A percentile compares a stretch with the other conserved stretches of the same genome.
Evolutionary conservation across 768 basidiomycete genomes (phyloP).

Genomic region (Pleurotus salmoneostramineus): DNA sequence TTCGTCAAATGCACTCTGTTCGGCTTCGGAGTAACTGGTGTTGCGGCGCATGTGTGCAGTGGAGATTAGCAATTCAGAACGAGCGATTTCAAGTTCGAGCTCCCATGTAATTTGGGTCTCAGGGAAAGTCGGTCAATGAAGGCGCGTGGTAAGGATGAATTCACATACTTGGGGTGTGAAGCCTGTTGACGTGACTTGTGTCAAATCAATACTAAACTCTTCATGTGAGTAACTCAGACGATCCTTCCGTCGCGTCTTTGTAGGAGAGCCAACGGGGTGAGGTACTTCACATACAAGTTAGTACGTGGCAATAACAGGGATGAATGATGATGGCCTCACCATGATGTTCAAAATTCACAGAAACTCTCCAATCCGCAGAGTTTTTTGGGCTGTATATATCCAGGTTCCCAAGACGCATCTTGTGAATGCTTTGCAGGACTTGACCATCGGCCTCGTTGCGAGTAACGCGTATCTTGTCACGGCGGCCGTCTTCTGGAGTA

Average conservation of each 20-base stretch:
- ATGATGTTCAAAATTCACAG: slow-evolving; percentile 88
- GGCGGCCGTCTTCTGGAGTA: slow-evolving; percentile 31
- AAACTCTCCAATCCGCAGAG: slow-evolving; percentile 87
- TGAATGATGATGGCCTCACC: slow-evolving; percentile 41
- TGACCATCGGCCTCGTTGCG: slow-evolving; percentile 68
- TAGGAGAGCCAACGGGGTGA: slow-evolving; percentile 61
- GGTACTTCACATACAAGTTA: slow-evolving; percentile 36
- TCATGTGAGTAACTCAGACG: slow-evolving; percentile 92
- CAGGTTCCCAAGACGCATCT: slow-evolving; percentile 81
- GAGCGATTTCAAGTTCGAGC: slow-evolving; percentile 83
- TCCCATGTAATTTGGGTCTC: slow-evolving; percentile 74
- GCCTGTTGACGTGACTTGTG: slow-evolving; percentile 71
- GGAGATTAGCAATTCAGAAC: slow-evolving; percentile 66
- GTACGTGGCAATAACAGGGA: neutral
- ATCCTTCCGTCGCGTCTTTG: slow-evolving; percentile 75
- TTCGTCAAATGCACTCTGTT: slow-evolving; percentile 81
- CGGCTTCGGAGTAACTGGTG: slow-evolving; percentile 52
- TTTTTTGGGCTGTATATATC: slow-evolving; percentile 84
- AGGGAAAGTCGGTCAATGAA: slow-evolving; percentile 5
- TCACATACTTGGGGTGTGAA: slow-evolving; percentile 46
- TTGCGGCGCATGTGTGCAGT: slow-evolving; percentile 70
- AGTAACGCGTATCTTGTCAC: slow-evolving; percentile 78
- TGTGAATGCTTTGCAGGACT: slow-evolving; percentile 68
- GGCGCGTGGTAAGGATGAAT: slow-evolving; percentile 1
- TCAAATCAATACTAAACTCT: slow-evolving; percentile 89